Evolutionary conservation across 768 basidiomycete genomes (phyloP).

Genomic region (Sporobolomyces roseus): DNA sequence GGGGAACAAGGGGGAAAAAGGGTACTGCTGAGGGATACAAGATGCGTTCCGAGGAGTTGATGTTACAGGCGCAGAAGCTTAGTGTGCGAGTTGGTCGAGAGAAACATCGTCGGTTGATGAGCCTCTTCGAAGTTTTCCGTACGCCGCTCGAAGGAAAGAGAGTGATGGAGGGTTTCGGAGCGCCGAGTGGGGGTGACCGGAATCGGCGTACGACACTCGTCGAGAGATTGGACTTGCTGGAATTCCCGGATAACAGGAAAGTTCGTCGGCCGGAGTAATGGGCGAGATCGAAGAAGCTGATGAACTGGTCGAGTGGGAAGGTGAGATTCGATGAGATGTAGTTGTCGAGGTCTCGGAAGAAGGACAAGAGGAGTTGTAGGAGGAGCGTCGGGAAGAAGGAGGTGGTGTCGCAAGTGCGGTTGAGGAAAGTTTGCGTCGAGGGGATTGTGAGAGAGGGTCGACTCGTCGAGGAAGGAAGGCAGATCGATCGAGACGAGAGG

Average conservation of each 20-base stretch:
- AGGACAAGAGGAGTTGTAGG: constrained; percentile 3
- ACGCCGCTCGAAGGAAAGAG: constrained; percentile 25
- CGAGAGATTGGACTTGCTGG: background rate
- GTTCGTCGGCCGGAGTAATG: constrained; percentile 27
- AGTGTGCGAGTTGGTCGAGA: too few relatives aligned
- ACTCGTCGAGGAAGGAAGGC: constrained; percentile 9
- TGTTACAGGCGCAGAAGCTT: too few relatives aligned
- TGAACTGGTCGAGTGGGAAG: constrained; percentile 21
- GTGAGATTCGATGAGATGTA: constrained; percentile 14
- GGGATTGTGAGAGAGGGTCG: background rate
- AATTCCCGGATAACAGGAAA: constrained; percentile 21
- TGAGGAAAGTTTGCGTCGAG: constrained; percentile 8
- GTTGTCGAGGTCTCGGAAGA: background rate
- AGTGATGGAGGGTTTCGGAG: constrained; percentile 21
- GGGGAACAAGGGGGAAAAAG: background rate
- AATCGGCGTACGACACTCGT: constrained; percentile 10
- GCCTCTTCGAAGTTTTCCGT: constrained; percentile 6
- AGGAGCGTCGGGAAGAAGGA: constrained; percentile 13
- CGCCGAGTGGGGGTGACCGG: background rate
- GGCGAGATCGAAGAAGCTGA: constrained; percentile 23
- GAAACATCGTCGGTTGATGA: background rate
- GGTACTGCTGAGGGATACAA: background rate
- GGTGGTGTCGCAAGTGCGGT: background rate
- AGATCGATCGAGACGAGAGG: background rate
- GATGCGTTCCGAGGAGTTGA: background rate